A percentile compares a stretch with the other conserved stretches of the same genome.
These are phyloP conservation scores for Nakaseomyces nivariensis DNA, from an alignment of 1,139 yeast genomes.

Conservation along the genomic window DNA sequence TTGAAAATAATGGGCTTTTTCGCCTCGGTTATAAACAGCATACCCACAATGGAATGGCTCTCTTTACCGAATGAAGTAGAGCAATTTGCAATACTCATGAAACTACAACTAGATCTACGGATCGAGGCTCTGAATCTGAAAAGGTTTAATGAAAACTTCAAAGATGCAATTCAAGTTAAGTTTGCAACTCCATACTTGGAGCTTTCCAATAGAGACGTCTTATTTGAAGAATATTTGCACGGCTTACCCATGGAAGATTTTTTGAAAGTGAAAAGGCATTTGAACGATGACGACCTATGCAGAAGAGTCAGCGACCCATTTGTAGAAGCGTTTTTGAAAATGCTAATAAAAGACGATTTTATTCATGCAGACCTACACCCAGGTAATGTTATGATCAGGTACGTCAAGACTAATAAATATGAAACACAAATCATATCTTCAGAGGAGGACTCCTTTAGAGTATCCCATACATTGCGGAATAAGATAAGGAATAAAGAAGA, in stretches of 20 bases:
- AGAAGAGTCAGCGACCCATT: slow-evolving; percentile 79
- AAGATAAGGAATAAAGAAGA: slow-evolving; percentile 17
- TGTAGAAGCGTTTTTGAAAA: slow-evolving; percentile 80
- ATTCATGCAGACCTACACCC: slow-evolving; percentile 96
- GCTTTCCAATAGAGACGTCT: slow-evolving; percentile 59
- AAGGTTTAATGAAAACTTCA: slow-evolving; percentile 41
- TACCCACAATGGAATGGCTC: slow-evolving; percentile 97
- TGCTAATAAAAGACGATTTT: slow-evolving; percentile 86
- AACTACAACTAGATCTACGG: slow-evolving; percentile 75
- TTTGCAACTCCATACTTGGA: slow-evolving; percentile 72
- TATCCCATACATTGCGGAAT: slow-evolving; percentile 39
- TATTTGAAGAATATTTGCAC: slow-evolving; percentile 76
- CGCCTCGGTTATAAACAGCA: slow-evolving; percentile 53
- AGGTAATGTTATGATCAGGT: slow-evolving; percentile 81
- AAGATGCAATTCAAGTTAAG: slow-evolving; percentile 49
- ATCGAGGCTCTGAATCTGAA: slow-evolving; percentile 78
- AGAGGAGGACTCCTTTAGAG: slow-evolving; percentile 36
- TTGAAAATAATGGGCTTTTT: slow-evolving; percentile 72
- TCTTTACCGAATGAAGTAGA: slow-evolving; percentile 91
- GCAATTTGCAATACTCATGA: slow-evolving; percentile 79
- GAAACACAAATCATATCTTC: slow-evolving; percentile 30
- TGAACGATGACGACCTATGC: slow-evolving; percentile 36
- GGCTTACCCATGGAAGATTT: slow-evolving; percentile 77
- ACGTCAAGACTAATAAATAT: slow-evolving; percentile 39
- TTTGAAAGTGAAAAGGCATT: slow-evolving; percentile 35